These are phyloP conservation scores for Ophiocordyceps australis DNA, from an alignment of 2,329 filamentous ascomycete genomes.

Conservation along the genomic window DNA sequence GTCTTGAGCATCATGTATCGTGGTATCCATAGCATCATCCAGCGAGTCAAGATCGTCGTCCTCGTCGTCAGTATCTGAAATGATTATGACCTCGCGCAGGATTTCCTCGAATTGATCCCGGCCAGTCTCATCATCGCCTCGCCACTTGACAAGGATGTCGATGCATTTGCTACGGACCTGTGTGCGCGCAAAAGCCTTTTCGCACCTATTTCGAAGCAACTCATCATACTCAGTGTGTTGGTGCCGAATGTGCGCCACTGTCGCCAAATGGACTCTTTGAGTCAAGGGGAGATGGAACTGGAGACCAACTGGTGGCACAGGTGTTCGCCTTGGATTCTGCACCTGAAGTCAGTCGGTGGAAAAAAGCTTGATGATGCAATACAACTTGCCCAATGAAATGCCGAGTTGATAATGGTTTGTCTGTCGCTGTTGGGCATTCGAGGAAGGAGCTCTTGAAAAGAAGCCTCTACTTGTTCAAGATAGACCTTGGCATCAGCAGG, in stretches of 20 bases:
- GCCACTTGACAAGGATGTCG: conserved; percentile 52
- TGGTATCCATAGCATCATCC: no score
- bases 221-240: conserved; percentile 48
- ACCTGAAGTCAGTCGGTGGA: neutral
- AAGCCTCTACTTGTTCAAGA: conserved; percentile 45
- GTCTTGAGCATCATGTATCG: no score
- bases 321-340: conserved; percentile 4
- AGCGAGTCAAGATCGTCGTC: conserved; percentile 18
- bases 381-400: conserved; percentile 44
- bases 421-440: conserved; percentile 47
- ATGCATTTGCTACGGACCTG: conserved; percentile 42
- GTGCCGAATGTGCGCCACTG: conserved; percentile 48
- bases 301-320: conserved; percentile 20
- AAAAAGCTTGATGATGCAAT: no score
- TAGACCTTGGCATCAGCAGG: conserved; percentile 19
- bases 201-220: conserved; percentile 34
- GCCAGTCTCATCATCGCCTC: conserved; percentile 50
- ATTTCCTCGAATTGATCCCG: conserved; percentile 51
- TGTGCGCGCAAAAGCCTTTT: conserved; percentile 33
- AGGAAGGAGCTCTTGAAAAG: conserved; percentile 44
- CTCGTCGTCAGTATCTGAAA: conserved; percentile 44
- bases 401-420: conserved; percentile 40
- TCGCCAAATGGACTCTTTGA: conserved; percentile 44
- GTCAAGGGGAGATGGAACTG: conserved; percentile 32
- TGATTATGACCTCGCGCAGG: conserved; percentile 46